Evolutionary conservation across 305 asterid species (phyloP).

Genomic region (Plantago lanceolata): DNA sequence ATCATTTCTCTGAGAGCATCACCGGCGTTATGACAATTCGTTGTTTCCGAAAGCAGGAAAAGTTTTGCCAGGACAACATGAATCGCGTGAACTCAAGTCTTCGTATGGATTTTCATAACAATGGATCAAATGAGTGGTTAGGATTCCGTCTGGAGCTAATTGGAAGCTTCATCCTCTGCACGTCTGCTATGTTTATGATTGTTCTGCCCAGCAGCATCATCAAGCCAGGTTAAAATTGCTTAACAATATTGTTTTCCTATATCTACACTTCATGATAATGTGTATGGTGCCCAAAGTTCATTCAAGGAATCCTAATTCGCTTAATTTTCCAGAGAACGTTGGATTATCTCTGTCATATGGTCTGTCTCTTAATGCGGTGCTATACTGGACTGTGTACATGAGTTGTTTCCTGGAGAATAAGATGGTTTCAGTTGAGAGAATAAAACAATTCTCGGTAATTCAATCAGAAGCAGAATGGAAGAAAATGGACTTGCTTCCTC

Average conservation of each 20-base stretch:
- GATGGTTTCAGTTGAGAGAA: slow-evolving; percentile 96
- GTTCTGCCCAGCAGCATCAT: slow-evolving; percentile 87
- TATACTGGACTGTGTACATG: slow-evolving; percentile 59
- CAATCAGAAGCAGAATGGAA: slow-evolving; percentile 90
- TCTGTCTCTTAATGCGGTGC: slow-evolving; percentile 61
- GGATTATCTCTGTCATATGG: slow-evolving; percentile 91
- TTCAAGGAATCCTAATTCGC: slow-evolving; percentile 5
- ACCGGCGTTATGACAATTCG: slow-evolving; percentile 94
- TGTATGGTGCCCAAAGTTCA: neutral
- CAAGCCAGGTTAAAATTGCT: slow-evolving; percentile 60
- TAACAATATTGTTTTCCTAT: neutral
- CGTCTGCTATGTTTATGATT: slow-evolving; percentile 75
- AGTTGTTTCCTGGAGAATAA: slow-evolving; percentile 87
- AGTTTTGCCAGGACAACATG: slow-evolving; percentile 65
- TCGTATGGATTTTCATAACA: slow-evolving; percentile 92
- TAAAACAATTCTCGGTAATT: slow-evolving; percentile 73
- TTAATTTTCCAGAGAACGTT: slow-evolving; percentile 62
- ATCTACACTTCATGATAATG: no score
- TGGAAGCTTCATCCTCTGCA: slow-evolving; percentile 81
- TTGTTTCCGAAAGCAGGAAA: slow-evolving; percentile 71
- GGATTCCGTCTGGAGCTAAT: slow-evolving; percentile 85
- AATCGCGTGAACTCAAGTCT: slow-evolving; percentile 66
- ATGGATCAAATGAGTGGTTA: slow-evolving; percentile 93
- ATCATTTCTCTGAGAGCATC: slow-evolving; percentile 93
- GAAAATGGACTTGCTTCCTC: slow-evolving; percentile 55